Evolutionary conservation across 2,329 filamentous ascomycete species (phyloP), one percentile per base, ranked within the genome.

Genomic region (Fusarium sp.): DNA sequence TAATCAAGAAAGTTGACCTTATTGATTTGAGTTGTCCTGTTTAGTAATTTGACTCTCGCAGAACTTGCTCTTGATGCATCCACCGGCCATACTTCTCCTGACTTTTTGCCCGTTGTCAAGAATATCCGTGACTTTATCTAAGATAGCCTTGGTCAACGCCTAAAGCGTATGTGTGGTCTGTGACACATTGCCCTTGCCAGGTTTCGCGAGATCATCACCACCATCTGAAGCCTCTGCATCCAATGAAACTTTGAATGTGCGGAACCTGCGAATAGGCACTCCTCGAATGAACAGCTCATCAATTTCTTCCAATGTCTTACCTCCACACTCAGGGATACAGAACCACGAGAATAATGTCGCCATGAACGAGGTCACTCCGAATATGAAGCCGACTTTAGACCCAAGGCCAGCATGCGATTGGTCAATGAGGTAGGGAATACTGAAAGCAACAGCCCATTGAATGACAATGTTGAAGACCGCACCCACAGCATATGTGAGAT

Each of bases 351-450:
- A 78, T 10, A 72, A 42, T 15, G 64, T 24, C 4, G 67, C 62
- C 12, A 76, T 20, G 35, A 70, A 56, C 13, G 59, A 47, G 22
- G 73, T 63, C 13, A 57, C 48, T 1, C 57, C 69, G 56, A 69
- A 75, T 22, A 77, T 74, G 48, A 73, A 77, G 7, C 74, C 69
- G 4, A 74, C 60, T 13, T 51, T 62, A 28, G 79, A 74, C 3
- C 79, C 78, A 14, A 84, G 77, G 33, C 75, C 74, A 7, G 80
- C 81, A 33, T 82, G 81, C 15, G 78, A 78, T 20, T 74, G 72
- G 61, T 82, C 78, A 13, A 82, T 74, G 24, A 83, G 78, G 64
- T 84, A 84, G 1, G 82, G 83, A 18, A 82, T 77, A 15, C 75
- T 77, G 50, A 84, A 83, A 6, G 79, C 58, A 42, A 65, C 47